Evolutionary conservation across 192 early-diverging fungal species (phyloP).

Genomic region (Backusella australiensis): DNA sequence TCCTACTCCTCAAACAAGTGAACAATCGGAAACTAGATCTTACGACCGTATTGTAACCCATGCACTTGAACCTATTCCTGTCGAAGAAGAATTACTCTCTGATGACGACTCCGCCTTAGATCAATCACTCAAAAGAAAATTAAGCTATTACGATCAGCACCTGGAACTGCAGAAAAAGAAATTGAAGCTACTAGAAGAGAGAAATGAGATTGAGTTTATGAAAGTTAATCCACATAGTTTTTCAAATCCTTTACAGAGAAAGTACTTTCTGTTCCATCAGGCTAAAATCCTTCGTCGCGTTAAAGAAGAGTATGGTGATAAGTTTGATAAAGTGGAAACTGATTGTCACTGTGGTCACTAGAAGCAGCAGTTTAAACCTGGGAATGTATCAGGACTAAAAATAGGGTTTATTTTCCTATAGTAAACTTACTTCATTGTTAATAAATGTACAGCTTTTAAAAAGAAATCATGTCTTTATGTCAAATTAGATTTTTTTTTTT

Average conservation of each 20-base stretch:
- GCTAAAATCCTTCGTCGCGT: background rate
- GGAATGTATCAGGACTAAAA: no score
- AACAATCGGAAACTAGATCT: background rate
- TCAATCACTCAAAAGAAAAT: background rate
- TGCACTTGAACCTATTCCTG: background rate
- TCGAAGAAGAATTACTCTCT: background rate
- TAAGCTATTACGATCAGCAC: background rate
- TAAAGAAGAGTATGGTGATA: background rate
- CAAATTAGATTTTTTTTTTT: background rate
- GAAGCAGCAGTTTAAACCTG: no score
- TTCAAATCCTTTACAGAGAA: background rate
- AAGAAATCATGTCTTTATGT: background rate
- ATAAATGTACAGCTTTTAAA: background rate
- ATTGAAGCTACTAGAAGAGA: background rate
- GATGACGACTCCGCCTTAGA: background rate
- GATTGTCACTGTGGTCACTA: background rate
- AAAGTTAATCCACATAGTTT: background rate
- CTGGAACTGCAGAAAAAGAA: background rate
- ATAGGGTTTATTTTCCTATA: background rate
- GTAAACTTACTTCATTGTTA: background rate
- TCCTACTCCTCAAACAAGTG: background rate
- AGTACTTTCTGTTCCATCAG: background rate
- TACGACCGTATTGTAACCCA: no score
- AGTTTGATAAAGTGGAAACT: background rate
- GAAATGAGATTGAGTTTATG: background rate